Percentiles rank a stretch among this genome's conserved stretches.
Evolutionary conservation across 495 filamentous ascomycete species (phyloP).

Genomic region (Niebla homalea): DNA sequence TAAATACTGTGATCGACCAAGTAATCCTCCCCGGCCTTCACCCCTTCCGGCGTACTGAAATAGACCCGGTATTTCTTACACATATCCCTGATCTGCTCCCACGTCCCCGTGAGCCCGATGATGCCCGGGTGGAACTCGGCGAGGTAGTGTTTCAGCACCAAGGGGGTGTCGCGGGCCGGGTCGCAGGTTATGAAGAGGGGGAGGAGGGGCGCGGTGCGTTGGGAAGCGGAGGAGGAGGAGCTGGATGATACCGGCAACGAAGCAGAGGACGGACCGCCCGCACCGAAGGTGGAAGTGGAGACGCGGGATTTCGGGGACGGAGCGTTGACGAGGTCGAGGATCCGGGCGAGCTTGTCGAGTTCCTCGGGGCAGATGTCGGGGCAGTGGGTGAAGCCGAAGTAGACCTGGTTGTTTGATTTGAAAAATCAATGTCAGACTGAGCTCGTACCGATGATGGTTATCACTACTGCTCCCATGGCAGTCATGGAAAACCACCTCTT

Average conservation of each 20-base stretch:
- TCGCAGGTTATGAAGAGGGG: conserved; percentile 95
- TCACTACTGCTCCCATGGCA: too few species aligned
- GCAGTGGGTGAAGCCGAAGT: conserved; percentile 97
- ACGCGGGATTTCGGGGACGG: conserved; percentile 36
- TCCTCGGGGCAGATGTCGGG: conserved; percentile 98
- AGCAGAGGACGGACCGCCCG: conserved; percentile 75
- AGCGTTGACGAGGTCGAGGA: conserved; percentile 68
- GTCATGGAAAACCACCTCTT: too few species aligned
- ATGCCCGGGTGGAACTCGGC: conserved; percentile 84
- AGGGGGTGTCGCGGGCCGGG: conserved; percentile 76
- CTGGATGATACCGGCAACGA: too few species aligned
- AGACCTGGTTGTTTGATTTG: too few species aligned
- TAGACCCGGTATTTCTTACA: conserved; percentile 96
- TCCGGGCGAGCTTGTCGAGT: conserved; percentile 93
- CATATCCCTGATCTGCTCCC: conserved; percentile 77
- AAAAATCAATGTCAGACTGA: too few species aligned
- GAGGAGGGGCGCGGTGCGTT: conserved; percentile 23
- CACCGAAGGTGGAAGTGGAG: conserved; percentile 77
- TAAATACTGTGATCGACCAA: conserved; percentile 98
- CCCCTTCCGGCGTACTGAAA: conserved; percentile 79
- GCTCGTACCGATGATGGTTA: too few species aligned
- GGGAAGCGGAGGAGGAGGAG: conserved; percentile 22
- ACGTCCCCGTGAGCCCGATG: conserved; percentile 81
- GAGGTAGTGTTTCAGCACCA: conserved; percentile 72
- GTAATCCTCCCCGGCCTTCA: conserved; percentile 90